Evolutionary conservation across 1,139 yeast genomes (phyloP).

Genomic region (Chernovozyma aurita): DNA sequence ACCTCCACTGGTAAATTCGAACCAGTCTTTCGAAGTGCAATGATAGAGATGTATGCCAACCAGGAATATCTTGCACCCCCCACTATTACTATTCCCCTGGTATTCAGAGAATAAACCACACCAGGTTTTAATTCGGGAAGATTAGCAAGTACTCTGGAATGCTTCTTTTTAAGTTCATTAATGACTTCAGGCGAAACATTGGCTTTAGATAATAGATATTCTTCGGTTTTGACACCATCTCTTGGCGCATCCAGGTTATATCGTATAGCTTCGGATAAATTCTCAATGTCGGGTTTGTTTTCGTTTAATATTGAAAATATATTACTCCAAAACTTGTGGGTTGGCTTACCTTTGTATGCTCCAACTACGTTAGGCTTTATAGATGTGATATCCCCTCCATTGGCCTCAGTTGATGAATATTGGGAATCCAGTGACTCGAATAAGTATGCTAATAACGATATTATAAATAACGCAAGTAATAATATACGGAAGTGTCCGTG

Average conservation of each 20-base stretch:
- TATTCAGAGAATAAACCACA: conserved; percentile 20
- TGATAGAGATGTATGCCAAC: conserved; percentile 33
- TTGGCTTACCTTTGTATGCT: conserved; percentile 1
- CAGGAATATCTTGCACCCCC: conserved; percentile 39
- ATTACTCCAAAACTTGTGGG: conserved; percentile 16
- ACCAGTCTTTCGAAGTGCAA: conserved; percentile 32
- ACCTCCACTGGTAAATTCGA: conserved; percentile 35
- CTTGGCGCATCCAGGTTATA: conserved; percentile 20
- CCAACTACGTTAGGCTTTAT: conserved; percentile 4
- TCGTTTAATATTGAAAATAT: conserved; percentile 13
- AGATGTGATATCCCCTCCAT: background rate
- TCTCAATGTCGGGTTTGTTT: conserved; percentile 10
- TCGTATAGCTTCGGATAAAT: conserved; percentile 17
- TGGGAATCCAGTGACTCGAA: background rate
- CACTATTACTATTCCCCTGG: conserved; percentile 33
- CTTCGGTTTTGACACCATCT: conserved; percentile 23
- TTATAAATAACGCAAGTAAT: background rate
- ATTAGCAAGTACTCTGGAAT: conserved; percentile 17
- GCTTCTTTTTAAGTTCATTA: conserved; percentile 22
- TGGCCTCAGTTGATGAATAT: background rate
- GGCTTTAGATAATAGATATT: conserved; percentile 27
- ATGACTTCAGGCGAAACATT: conserved; percentile 19
- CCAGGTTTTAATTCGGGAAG: conserved; percentile 24
- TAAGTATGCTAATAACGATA: background rate
- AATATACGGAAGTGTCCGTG: background rate